Percentiles rank a stretch among this genome's conserved stretches.
These are phyloP conservation scores for Xylariomycetidae sp. DNA, from an alignment of 2,329 filamentous ascomycete genomes.

Conservation along the genomic window DNA sequence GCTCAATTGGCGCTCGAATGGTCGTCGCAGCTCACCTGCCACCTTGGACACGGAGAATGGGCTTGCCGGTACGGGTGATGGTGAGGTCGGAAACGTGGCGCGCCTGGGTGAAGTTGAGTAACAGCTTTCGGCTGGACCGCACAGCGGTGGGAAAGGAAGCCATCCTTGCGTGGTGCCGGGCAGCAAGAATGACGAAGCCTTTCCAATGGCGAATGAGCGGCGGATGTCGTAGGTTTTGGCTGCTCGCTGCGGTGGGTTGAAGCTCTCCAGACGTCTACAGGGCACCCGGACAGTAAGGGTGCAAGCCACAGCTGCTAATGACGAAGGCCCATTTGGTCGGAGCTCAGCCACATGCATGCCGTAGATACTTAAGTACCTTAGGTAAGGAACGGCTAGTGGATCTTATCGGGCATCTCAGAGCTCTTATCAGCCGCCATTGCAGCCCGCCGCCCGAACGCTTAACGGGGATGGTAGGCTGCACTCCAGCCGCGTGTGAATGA, in stretches of 20 bases:
- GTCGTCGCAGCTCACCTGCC: slow-evolving; percentile 61
- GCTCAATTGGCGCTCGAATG: slow-evolving; percentile 15
- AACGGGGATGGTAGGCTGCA: slow-evolving; percentile 31
- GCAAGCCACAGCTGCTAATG: slow-evolving; percentile 4
- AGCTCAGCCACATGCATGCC: slow-evolving; percentile 1
- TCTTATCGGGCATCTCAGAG: no score
- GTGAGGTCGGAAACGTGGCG: slow-evolving; percentile 71
- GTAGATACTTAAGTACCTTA: slow-evolving; percentile 15
- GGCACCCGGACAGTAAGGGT: slow-evolving; percentile 1
- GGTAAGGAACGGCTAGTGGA: no score
- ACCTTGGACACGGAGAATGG: slow-evolving; percentile 80
- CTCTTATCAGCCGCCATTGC: no score
- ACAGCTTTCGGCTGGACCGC: slow-evolving; percentile 45
- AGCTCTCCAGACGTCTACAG: slow-evolving; percentile 12
- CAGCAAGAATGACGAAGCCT: slow-evolving; percentile 26
- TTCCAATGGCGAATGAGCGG: slow-evolving; percentile 23
- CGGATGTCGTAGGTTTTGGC: slow-evolving; percentile 10
- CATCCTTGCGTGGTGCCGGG: slow-evolving; percentile 38
- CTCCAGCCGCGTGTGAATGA: slow-evolving; percentile 33
- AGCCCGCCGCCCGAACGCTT: no score
- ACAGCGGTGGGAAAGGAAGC: slow-evolving; percentile 50
- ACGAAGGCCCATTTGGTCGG: not conserved
- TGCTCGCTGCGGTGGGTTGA: slow-evolving; percentile 16
- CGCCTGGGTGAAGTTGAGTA: slow-evolving; percentile 42
- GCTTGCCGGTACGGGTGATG: slow-evolving; percentile 94